These are phyloP conservation scores for Coprinopsis sp. DNA, from an alignment of 768 basidiomycete genomes.

Conservation along the genomic window DNA sequence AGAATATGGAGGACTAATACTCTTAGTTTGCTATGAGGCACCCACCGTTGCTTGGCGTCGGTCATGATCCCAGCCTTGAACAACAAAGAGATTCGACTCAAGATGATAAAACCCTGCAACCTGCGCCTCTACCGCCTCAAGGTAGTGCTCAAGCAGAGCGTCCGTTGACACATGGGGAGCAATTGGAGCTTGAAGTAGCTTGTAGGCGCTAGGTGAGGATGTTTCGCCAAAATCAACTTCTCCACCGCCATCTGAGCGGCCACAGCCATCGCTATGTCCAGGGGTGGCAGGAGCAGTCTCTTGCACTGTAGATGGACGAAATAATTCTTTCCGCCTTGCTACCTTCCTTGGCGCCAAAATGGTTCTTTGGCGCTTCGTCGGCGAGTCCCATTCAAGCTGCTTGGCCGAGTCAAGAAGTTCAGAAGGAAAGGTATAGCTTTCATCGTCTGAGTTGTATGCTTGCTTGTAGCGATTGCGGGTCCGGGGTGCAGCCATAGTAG, in stretches of 20 bases:
- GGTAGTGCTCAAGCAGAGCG: background rate
- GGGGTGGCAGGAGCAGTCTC: background rate
- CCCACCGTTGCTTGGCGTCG: conserved; percentile 1
- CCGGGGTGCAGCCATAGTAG: too few species aligned
- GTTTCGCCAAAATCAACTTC: too few species aligned
- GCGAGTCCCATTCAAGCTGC: background rate
- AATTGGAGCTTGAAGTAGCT: background rate
- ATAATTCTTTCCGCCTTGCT: background rate
- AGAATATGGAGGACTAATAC: background rate
- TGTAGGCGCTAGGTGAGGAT: background rate
- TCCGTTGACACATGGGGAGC: background rate
- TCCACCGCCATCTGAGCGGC: too few species aligned
- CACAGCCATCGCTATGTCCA: too few species aligned
- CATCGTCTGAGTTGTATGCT: too few species aligned
- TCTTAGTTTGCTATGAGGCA: too few species aligned
- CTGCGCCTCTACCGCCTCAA: conserved; percentile 1
- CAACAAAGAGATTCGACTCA: background rate
- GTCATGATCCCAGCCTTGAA: conserved; percentile 9
- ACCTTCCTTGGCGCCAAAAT: background rate
- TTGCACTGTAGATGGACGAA: background rate
- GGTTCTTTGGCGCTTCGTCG: background rate
- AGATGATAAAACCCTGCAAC: conserved; percentile 4
- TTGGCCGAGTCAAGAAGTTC: too few species aligned
- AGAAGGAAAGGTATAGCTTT: too few species aligned
- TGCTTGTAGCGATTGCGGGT: too few species aligned